A percentile compares a stretch with the other conserved stretches of the same genome.
Evolutionary conservation across 106 monocot genomes (phyloP).

Genomic region (Dendrobium catenatum): DNA sequence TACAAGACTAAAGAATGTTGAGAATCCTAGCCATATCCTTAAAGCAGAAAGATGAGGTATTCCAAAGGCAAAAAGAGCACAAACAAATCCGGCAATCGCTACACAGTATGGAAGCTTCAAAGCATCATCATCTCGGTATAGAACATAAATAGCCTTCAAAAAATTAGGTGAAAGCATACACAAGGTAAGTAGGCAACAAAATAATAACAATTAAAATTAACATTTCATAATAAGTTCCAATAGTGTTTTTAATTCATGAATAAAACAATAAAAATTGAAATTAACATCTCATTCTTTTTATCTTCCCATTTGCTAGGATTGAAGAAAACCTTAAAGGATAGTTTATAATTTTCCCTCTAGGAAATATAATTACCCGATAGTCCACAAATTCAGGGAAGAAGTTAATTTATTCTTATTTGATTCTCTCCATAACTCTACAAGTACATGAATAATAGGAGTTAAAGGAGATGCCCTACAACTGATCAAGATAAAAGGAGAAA

Average conservation of each 20-base stretch:
- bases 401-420: too few species aligned
- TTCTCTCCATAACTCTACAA: too few species aligned
- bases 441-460: too few species aligned
- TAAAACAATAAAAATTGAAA: not conserved
- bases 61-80: conserved; percentile 92
- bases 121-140: conserved; percentile 59
- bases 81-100: conserved; percentile 72
- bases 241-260: not conserved
- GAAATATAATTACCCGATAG: too few species aligned
- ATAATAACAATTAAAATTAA: not conserved
- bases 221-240: not conserved
- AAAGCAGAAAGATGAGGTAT: conserved; percentile 92
- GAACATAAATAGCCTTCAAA: conserved; percentile 80
- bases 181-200: not conserved
- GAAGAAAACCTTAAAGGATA: too few species aligned
- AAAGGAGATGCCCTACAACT: too few species aligned
- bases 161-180: not conserved
- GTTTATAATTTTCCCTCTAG: too few species aligned
- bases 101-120: conserved; percentile 96
- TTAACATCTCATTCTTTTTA: too few species aligned
- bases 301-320: too few species aligned
- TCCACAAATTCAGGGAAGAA: too few species aligned
- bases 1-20: conserved; percentile 76
- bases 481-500: too few species aligned
- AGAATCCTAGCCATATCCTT: conserved; percentile 87